Evolutionary conservation across 495 filamentous ascomycete species (phyloP), one percentile per base, ranked within the genome.

Genomic region (Hypoxylon rickii): DNA sequence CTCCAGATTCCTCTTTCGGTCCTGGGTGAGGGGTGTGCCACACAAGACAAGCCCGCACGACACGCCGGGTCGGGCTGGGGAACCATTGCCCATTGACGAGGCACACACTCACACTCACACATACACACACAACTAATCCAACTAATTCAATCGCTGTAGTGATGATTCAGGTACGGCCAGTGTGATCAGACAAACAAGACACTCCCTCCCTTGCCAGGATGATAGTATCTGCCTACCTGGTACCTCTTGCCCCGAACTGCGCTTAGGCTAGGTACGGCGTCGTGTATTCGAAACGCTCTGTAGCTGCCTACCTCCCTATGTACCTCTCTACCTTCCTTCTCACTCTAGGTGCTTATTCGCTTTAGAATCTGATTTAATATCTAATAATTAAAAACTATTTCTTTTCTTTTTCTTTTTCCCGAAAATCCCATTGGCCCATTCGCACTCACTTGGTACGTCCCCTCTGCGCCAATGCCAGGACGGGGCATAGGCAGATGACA

Each of bases 131-230:
- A 41, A 37, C 15, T 7, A 37, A 59, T 37, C 49, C 49, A 47
- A 31, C 45, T 48, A 44, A 37, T 4, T 29, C n/a, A n/a, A n/a
- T n/a, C n/a, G n/a, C n/a, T n/a, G n/a, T n/a, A n/a, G n/a, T n/a
- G n/a, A n/a, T 62, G 58, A 62, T 62, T 62, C 58, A 62, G 58
- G 58, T 53, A 62, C 58, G 48, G 43, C 19, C 39, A 42, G 51
- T 56, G 51, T 56, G 58, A 52, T 55, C 51, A 56, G 51, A 33
- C 51, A 44, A 50, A 39, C 58, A 42, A 34, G 21, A n/a, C n/a
- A n/a, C 33, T 12, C 33, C 38, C 24, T 51, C 43, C 49, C 51
- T 51, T 61, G 51, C 51, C 3, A 34, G 5, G 51, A 61, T 29
- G 26, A 19, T 37, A 12, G 13, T 13, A 2, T 43, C 40, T 20